These are phyloP conservation scores for Crithidia sp. DNA, from an alignment of 208 protist species.

Conservation along the genomic window DNA sequence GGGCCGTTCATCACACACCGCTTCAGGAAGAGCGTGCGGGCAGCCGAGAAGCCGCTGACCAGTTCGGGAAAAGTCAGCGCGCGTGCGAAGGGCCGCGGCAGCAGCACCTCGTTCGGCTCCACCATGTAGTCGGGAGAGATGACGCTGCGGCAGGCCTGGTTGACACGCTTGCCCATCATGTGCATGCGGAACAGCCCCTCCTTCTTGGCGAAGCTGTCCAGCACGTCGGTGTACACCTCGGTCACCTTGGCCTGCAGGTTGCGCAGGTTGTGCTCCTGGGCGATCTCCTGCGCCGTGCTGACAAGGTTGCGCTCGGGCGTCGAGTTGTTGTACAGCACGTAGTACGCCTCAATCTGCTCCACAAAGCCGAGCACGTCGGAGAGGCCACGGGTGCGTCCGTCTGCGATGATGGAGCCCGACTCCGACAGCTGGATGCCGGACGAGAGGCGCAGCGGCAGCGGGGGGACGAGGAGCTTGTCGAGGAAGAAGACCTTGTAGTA, in stretches of 20 bases:
- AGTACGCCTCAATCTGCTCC: slow-evolving; percentile 85
- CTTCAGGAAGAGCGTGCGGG: slow-evolving; percentile 88
- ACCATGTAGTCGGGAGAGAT: slow-evolving; percentile 99
- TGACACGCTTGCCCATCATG: slow-evolving; percentile 99
- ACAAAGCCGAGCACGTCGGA: slow-evolving; percentile 82
- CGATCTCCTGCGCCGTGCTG: slow-evolving; percentile 55
- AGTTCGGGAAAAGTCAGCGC: slow-evolving; percentile 97
- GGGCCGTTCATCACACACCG: slow-evolving; percentile 98
- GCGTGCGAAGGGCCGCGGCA: slow-evolving; percentile 94
- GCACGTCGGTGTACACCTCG: slow-evolving; percentile 74
- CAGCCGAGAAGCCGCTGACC: slow-evolving; percentile 67
- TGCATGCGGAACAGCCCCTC: slow-evolving; percentile 99
- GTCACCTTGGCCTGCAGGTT: slow-evolving; percentile 87
- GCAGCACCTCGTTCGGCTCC: slow-evolving; percentile 96
- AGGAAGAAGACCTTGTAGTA: slow-evolving; percentile 89
- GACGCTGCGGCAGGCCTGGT: slow-evolving; percentile 98
- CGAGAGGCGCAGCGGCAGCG: slow-evolving; percentile 81
- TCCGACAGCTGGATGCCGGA: slow-evolving; percentile 78
- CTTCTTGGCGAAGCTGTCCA: slow-evolving; percentile 98
- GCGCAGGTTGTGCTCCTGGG: slow-evolving; percentile 86
- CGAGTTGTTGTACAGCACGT: slow-evolving; percentile 69
- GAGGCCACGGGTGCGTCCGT: slow-evolving; percentile 66
- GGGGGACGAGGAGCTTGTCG: slow-evolving; percentile 86
- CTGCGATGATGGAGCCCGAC: slow-evolving; percentile 64
- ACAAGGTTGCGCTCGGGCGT: slow-evolving; percentile 53